Conservation (phyloP, 257 asterid species). For the Scutellaria baicalensis region DNA sequence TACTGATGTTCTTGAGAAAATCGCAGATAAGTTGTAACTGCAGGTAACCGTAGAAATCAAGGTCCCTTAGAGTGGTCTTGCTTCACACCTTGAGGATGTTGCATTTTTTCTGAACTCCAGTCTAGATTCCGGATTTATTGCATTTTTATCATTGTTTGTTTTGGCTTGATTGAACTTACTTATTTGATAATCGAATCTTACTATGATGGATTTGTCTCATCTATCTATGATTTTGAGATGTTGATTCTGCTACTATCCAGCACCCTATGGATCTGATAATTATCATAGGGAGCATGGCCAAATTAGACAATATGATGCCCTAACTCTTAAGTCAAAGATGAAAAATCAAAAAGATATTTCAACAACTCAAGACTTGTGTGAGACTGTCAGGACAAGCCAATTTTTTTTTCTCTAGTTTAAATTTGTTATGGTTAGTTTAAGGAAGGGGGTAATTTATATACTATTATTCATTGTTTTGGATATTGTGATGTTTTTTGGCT, state of each 20-base stretch:
- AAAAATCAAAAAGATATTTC: not conserved
- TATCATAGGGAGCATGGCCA: not conserved
- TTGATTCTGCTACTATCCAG: not conserved
- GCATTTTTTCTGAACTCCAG: not conserved
- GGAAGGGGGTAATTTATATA: too few species aligned
- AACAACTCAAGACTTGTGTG: not conserved
- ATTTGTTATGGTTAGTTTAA: too few species aligned
- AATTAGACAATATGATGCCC: not conserved
- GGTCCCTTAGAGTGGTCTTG: not conserved
- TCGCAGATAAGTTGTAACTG: constrained; percentile 41
- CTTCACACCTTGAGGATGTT: not conserved
- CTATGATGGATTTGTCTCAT: not conserved
- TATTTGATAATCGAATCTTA: not conserved
- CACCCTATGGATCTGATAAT: not conserved
- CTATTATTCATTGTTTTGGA: too few species aligned
- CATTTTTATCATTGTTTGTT: not conserved
- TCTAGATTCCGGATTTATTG: not conserved
- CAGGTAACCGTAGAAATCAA: not conserved
- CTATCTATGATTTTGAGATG: not conserved
- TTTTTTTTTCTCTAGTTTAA: too few species aligned
- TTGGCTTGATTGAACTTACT: not conserved
- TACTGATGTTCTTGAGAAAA: constrained; percentile 38
- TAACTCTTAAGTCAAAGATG: not conserved
- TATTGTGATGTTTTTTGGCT: too few species aligned
- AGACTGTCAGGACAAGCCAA: too few species aligned